Evolutionary conservation across 257 asterid species (phyloP), one percentile per base, ranked within the genome.

Genomic region (Henckelia pumila): DNA sequence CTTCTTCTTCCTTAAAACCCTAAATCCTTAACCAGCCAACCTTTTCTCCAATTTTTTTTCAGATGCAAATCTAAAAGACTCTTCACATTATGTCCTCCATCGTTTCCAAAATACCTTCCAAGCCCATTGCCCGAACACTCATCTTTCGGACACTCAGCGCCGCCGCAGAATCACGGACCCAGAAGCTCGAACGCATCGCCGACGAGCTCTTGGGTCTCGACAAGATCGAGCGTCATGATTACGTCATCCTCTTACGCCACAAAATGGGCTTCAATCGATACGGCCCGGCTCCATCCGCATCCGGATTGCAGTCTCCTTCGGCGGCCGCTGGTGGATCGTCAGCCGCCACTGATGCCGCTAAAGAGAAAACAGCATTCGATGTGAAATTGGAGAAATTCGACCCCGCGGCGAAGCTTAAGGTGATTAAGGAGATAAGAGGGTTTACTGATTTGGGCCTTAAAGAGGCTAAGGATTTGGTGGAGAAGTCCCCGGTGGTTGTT

Each of bases 111-210:
- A 62, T 75, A 21, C 52, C 79, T 35, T 67, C 83, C 70, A 72
- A 49, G 49, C 63, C 74, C 76, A 63, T 84, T 44, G 19, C 76
- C 4, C 73, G 80, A 22, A 63, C 69, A 61, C 55, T 86, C 66
- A 50, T 74, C 74, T 65, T 77, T 23, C 83, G 88, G 50, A 20
- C 75, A 35, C 80, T 89, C 73, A 71, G 79, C 78, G 78, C 93
- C 16, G 76, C 85, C 32, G 37, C 73, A 16, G 86, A 71, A 52
- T 50, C 75, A 35, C 85, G 78, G 25, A 80, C 85, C 63, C 82
- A 77, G 11, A 92, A 89, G 73, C 88, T 92, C 24, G 94, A 89
- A 56, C 92, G 92, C 23, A 87, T 92, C 58, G 94, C 98, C 56
- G 85, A 80, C 76, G 86, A 81, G 64, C 92, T 89, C 62, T 59